These are phyloP conservation scores for Capsicum pubescens DNA, from an alignment of 257 asterid genomes.

Conservation along the genomic window DNA sequence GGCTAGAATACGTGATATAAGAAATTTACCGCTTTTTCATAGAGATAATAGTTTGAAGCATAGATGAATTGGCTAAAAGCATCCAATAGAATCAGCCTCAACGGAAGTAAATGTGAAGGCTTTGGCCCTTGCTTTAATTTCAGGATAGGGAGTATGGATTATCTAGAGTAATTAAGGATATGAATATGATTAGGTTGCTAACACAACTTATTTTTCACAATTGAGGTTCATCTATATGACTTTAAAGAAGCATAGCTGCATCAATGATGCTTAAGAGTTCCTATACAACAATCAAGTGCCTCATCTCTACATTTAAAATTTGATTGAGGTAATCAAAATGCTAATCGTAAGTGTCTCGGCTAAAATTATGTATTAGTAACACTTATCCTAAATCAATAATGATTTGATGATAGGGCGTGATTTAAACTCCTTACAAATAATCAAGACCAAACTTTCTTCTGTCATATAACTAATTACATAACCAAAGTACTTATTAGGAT, in stretches of 20 bases:
- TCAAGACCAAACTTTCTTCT: too few species aligned
- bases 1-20: background rate
- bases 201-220: background rate
- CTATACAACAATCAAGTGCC: background rate
- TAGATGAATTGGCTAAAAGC: background rate
- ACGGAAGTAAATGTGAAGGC: background rate
- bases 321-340: background rate
- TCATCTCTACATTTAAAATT: background rate
- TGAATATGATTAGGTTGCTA: background rate
- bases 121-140: background rate
- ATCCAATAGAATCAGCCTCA: background rate
- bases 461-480: too few species aligned
- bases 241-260: background rate
- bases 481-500: too few species aligned
- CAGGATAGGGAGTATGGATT: background rate
- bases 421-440: too few species aligned
- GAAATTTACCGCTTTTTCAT: background rate
- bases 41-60: background rate
- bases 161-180: background rate
- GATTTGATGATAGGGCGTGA: too few species aligned
- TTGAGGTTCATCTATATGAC: background rate
- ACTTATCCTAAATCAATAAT: background rate
- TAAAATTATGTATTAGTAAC: background rate
- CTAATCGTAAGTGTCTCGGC: background rate
- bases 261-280: background rate